Conservation (phyloP, 2,329 filamentous ascomycete genomes). For the Phialemonium atrogriseum region DNA sequence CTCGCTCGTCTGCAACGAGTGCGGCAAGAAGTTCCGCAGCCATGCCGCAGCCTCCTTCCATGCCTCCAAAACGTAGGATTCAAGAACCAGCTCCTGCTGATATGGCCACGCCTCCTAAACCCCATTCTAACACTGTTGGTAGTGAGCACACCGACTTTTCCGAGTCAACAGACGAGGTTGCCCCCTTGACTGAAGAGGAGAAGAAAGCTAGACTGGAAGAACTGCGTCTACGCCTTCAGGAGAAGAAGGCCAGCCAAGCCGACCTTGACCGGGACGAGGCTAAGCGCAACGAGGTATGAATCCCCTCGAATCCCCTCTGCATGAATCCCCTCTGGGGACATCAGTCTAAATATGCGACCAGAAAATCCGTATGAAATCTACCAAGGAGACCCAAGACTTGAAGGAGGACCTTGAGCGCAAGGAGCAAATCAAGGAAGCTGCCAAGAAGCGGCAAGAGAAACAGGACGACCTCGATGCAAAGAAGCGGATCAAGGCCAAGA, state of each 20-base stretch:
- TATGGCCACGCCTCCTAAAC: background rate
- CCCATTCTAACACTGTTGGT: conserved; percentile 10
- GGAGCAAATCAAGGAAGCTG: conserved; percentile 86
- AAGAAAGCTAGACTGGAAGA: conserved; percentile 74
- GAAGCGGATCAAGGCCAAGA: conserved; percentile 84
- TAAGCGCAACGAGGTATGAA: conserved; percentile 71
- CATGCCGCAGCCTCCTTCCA: conserved; percentile 81
- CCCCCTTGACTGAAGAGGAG: conserved; percentile 84
- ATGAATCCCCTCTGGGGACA: conserved; percentile 5
- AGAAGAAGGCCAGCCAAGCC: conserved; percentile 62
- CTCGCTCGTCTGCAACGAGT: conserved; percentile 90
- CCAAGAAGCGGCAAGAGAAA: conserved; percentile 82
- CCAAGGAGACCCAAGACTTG: conserved; percentile 76
- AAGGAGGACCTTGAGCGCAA: conserved; percentile 86
- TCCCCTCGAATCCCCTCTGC: background rate
- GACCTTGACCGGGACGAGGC: conserved; percentile 70
- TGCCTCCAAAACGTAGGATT: conserved; percentile 67
- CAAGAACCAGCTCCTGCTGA: too few relatives aligned
- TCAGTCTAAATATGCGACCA: too few relatives aligned
- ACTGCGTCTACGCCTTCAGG: conserved; percentile 61
- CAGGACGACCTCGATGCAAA: conserved; percentile 76
- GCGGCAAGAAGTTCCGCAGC: conserved; percentile 81
- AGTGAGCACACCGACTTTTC: conserved; percentile 84
- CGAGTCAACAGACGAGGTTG: conserved; percentile 88
- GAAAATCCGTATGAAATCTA: conserved; percentile 76